Conservation (phyloP, 805 yeast genomes). For the Nakazawaea peltata region DNA sequence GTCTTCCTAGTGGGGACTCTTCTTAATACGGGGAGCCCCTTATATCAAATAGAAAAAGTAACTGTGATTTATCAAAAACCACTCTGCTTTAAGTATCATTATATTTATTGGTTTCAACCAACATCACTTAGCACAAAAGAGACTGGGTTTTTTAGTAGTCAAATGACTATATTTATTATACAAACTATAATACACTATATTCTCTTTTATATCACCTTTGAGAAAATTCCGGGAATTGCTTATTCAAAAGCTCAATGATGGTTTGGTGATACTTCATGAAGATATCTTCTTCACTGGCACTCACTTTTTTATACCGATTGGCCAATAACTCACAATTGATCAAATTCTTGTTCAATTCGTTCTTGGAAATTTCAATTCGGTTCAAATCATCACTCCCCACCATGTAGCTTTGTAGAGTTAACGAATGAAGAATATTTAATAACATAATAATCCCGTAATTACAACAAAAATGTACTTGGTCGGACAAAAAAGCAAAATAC, state of each 20-base stretch:
- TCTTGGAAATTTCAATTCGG: slow-evolving; percentile 10
- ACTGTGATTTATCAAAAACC: too few relatives aligned
- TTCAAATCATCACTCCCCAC: slow-evolving; percentile 6
- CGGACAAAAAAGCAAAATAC: slow-evolving; percentile 63
- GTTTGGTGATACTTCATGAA: slow-evolving; percentile 10
- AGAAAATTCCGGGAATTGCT: slow-evolving; percentile 10
- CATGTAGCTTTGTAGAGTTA: slow-evolving; percentile 4
- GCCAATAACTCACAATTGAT: slow-evolving; percentile 8
- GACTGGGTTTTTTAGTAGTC: too few relatives aligned
- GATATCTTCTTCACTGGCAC: slow-evolving; percentile 12
- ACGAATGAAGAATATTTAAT: slow-evolving; percentile 19
- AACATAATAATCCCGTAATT: slow-evolving; percentile 33
- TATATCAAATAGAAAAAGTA: too few relatives aligned
- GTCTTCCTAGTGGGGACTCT: too few relatives aligned
- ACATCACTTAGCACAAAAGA: too few relatives aligned
- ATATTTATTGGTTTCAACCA: too few relatives aligned
- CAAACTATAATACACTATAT: too few relatives aligned
- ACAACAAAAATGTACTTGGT: slow-evolving; percentile 53
- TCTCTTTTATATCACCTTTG: too few relatives aligned
- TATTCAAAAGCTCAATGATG: slow-evolving; percentile 9
- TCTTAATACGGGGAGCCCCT: too few relatives aligned
- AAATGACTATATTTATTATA: too few relatives aligned
- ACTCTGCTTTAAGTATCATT: too few relatives aligned
- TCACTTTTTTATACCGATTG: slow-evolving; percentile 11
- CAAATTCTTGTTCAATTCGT: slow-evolving; percentile 12